Conservation (phyloP, 2,329 filamentous ascomycete species). For the Fusarium verticillioides region DNA sequence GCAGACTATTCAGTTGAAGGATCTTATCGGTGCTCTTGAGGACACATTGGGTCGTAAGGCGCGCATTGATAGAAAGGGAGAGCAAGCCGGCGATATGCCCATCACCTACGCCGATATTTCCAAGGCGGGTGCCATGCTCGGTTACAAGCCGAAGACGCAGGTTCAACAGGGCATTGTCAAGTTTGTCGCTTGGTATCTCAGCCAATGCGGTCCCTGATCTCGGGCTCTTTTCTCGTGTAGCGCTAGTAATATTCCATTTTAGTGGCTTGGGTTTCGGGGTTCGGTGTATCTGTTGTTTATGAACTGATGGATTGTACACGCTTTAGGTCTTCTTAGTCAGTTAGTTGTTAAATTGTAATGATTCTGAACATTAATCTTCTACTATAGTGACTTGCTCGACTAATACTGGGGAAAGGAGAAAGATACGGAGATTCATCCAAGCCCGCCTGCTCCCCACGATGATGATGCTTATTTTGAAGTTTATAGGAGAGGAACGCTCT, state of each 20-base stretch:
- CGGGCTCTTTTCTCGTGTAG: background rate
- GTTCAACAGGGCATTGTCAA: conserved; percentile 4
- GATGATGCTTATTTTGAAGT: background rate
- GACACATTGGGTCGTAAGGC: background rate
- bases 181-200: conserved; percentile 13
- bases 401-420: background rate
- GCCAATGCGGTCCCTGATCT: background rate
- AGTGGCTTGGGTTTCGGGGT: background rate
- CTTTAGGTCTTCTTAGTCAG: background rate
- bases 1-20: conserved; percentile 2
- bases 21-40: background rate
- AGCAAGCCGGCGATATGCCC: conserved; percentile 7
- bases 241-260: background rate
- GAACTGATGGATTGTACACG: background rate
- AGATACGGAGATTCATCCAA: background rate
- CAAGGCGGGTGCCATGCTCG: conserved; percentile 2
- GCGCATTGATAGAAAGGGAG: background rate
- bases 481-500: background rate
- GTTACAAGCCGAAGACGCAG: conserved; percentile 6
- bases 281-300: background rate
- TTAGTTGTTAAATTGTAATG: background rate
- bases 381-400: background rate
- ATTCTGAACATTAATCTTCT: background rate
- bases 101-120: conserved; percentile 13
- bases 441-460: rapidly evolving